Evolutionary conservation across 2,329 filamentous ascomycete genomes (phyloP).

Genomic region (Ascosphaera apis): DNA sequence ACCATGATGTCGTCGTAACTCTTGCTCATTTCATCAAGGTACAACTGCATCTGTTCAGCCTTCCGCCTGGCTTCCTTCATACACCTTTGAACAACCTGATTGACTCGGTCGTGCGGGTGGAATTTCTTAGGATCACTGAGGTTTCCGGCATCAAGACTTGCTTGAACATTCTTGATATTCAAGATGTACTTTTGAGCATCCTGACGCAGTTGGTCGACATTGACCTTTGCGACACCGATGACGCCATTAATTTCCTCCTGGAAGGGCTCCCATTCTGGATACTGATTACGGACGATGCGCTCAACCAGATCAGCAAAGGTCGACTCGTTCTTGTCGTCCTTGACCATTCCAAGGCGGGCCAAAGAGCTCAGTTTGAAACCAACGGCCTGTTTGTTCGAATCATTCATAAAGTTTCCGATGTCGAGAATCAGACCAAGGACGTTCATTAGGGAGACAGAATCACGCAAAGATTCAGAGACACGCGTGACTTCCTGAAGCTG

Average conservation of each 20-base stretch:
- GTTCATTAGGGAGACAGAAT: conserved; percentile 86
- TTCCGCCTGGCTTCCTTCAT: conserved; percentile 97
- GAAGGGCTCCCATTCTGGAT: conserved; percentile 86
- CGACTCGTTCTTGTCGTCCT: conserved; percentile 96
- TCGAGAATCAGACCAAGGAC: conserved; percentile 88
- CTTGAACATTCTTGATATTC: conserved; percentile 84
- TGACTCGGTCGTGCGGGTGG: conserved; percentile 88
- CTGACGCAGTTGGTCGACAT: conserved; percentile 69
- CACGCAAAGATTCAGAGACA: conserved; percentile 71
- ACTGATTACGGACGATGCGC: conserved; percentile 86
- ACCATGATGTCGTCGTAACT: conserved; percentile 89
- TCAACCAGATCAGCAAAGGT: conserved; percentile 91
- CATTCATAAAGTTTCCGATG: conserved; percentile 99
- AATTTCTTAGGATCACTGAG: conserved; percentile 93
- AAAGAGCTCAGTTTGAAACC: conserved; percentile 96
- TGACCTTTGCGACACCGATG: conserved; percentile 63
- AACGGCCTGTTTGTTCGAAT: conserved; percentile 90
- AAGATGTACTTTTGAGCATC: conserved; percentile 86
- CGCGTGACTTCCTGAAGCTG: conserved; percentile 70
- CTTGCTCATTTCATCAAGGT: conserved; percentile 76
- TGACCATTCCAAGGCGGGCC: conserved; percentile 83
- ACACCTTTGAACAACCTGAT: conserved; percentile 66
- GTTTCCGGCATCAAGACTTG: conserved; percentile 77
- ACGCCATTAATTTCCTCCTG: conserved; percentile 64
- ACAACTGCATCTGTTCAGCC: conserved; percentile 84